A percentile compares a stretch with the other conserved stretches of the same genome.
Conservation (phyloP, 2,329 filamentous ascomycete species). For the Arthrobotrys iridis region DNA sequence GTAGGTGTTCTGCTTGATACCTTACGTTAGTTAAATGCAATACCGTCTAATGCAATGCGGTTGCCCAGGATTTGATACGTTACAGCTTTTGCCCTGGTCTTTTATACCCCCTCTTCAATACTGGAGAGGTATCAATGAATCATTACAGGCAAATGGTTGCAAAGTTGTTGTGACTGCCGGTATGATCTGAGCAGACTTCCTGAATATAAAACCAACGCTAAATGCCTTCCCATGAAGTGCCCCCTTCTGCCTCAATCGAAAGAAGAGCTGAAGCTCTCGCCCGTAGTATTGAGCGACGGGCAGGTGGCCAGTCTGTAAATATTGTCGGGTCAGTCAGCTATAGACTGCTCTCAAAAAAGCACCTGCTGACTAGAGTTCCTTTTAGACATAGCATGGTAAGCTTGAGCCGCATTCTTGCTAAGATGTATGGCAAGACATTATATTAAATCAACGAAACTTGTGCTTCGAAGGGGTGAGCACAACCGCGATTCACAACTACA, state of each 20-base stretch:
- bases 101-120: slow-evolving; percentile 61
- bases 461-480: slow-evolving; percentile 54
- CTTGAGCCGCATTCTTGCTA: background rate
- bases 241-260: slow-evolving; percentile 71
- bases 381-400: slow-evolving; percentile 68
- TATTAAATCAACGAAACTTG: background rate
- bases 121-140: slow-evolving; percentile 73
- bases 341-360: background rate
- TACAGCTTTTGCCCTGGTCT: slow-evolving; percentile 31
- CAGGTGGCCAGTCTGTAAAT: slow-evolving; percentile 60
- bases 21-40: slow-evolving; percentile 58
- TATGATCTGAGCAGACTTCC: slow-evolving; percentile 5
- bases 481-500: background rate
- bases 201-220: background rate
- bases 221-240: slow-evolving; percentile 62
- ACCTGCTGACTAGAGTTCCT: background rate
- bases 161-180: slow-evolving; percentile 69
- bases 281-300: slow-evolving; percentile 65
- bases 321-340: slow-evolving; percentile 55
- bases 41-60: slow-evolving; percentile 62
- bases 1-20: slow-evolving; percentile 65
- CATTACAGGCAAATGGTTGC: slow-evolving; percentile 67
- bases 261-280: slow-evolving; percentile 70
- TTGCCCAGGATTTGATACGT: slow-evolving; percentile 60
- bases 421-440: background rate